Conservation (phyloP, 1,284 basidiomycete species). For the Apiotrichum gracile region DNA sequence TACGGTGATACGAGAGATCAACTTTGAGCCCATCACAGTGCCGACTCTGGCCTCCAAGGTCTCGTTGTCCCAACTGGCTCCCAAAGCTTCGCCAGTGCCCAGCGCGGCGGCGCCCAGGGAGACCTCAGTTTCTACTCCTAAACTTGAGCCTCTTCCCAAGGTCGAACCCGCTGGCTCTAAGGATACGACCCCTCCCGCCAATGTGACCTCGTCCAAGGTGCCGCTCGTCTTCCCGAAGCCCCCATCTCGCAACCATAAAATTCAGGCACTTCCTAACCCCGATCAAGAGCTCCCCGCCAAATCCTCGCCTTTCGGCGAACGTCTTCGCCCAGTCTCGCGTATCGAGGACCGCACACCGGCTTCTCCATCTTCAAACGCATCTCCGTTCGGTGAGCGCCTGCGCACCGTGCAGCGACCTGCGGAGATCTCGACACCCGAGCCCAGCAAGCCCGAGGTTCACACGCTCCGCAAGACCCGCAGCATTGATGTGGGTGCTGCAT, state of each 20-base stretch:
- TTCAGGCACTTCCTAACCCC: conserved; percentile 10
- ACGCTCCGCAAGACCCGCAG: conserved; percentile 14
- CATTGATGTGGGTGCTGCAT: background rate
- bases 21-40: background rate
- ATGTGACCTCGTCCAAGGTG: no score
- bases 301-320: conserved; percentile 23
- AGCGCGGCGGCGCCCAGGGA: background rate
- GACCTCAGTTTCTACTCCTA: background rate
- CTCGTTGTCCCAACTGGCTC: background rate
- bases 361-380: background rate
- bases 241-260: background rate
- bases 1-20: background rate
- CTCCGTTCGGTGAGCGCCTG: conserved; percentile 1
- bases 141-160: background rate
- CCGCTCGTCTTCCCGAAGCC: background rate
- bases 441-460: conserved; percentile 1
- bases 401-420: background rate
- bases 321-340: background rate
- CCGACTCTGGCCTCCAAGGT: background rate
- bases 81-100: background rate
- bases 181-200: no score
- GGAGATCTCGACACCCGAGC: background rate
- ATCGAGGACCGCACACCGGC: background rate
- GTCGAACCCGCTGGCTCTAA: no score
- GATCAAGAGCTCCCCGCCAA: background rate